Evolutionary conservation across 2,329 filamentous ascomycete genomes (phyloP), one percentile per base, ranked within the genome.

Genomic region (Monosporascus sp.): DNA sequence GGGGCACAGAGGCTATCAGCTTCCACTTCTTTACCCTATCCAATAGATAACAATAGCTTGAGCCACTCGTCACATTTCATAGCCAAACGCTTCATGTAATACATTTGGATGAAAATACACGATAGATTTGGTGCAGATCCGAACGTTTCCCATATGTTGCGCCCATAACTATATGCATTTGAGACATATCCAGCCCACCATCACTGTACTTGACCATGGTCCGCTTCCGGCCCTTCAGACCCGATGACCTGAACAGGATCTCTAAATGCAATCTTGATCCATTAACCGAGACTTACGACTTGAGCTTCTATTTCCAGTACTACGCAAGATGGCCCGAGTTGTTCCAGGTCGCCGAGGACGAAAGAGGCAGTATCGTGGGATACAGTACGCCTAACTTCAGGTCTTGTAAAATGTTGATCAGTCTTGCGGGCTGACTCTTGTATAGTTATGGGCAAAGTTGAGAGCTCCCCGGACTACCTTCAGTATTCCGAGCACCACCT

Each of bases 201-300:
- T 22, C 17, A 16, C 41, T 22, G 8, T n/a, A 17, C 17, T 41
- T 41, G 50, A 61, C 56, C 45, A 95, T 95, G 91, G 87, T 88
- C 52, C 89, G 88, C 52, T 89, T 97, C 67, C 87, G 92, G 50
- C 85, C 89, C 62, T 96, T 97, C 77, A 83, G 82, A 56, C 87
- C 91, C 2, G 80, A 83, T 61, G 94, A 99, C 71, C 80, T 97
- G 57, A 85, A 96, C 73, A 87, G 86, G 61, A 87, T 97, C 72
- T 96, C 95, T 62, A 86, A 91, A 60, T 96, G 92, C 73, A 99
- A 99, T 69, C 86, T 99, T 57, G 94, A 99, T 68, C 90, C 90
- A 41, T 80, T 97, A 57, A 97, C 94, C n/a, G 94, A 99, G 75
- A 97, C 95, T 53, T 99, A 97, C 76, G 91, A 96, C 70, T 82